Conservation (phyloP, 108 stramenopile species). For the Stephanodiscus minutulus region DNA sequence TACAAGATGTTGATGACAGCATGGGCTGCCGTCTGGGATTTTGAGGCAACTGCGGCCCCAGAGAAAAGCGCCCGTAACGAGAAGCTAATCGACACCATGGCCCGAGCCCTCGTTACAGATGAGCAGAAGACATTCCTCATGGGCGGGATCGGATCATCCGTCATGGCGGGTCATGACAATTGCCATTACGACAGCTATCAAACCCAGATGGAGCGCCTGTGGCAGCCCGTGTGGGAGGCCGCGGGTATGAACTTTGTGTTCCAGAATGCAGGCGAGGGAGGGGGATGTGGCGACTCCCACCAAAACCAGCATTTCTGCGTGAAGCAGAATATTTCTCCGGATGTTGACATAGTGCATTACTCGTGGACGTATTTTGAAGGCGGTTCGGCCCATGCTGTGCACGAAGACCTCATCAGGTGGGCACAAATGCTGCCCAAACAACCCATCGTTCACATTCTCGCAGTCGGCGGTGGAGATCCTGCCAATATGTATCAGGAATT, state of each 20-base stretch:
- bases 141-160: constrained; percentile 47
- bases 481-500: constrained; percentile 10
- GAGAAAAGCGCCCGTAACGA: not conserved
- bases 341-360: constrained; percentile 51
- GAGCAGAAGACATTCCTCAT: constrained; percentile 51
- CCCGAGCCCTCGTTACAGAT: constrained; percentile 43
- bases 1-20: constrained; percentile 35
- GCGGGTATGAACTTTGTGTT: constrained; percentile 57
- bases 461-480: constrained; percentile 13
- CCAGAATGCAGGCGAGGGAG: constrained; percentile 56
- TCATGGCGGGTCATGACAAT: constrained; percentile 57
- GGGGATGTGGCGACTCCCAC: constrained; percentile 45
- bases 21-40: constrained; percentile 36
- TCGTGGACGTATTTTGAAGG: constrained; percentile 59
- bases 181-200: constrained; percentile 51
- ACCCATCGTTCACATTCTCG: constrained; percentile 46
- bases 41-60: not conserved
- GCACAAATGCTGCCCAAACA: constrained; percentile 50
- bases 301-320: constrained; percentile 53
- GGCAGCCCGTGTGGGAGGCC: constrained; percentile 41
- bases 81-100: constrained; percentile 40
- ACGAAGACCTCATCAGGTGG: constrained; percentile 45
- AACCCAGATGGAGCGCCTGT: constrained; percentile 49
- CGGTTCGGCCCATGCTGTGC: constrained; percentile 14
- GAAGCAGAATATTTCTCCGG: constrained; percentile 47